Evolutionary conservation across 2,329 filamentous ascomycete genomes (phyloP), one percentile per base, ranked within the genome.

Genomic region (Clarireedia monteithiana): DNA sequence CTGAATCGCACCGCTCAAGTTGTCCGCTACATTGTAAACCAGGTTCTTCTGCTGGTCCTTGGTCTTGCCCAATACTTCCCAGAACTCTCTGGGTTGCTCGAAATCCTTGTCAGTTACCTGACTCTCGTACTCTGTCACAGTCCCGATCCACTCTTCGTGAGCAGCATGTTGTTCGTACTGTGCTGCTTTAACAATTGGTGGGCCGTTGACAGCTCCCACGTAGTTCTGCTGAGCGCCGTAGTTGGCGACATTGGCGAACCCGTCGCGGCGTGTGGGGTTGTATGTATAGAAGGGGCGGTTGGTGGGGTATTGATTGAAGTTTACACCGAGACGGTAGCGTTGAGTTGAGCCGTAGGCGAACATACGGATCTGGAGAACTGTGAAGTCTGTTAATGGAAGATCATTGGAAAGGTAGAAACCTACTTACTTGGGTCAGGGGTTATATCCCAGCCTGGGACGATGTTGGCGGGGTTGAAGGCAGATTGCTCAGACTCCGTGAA

Each of bases 401-500:
- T 12, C 10, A 1, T 12, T 4, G 30, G 30, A 12, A 3, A 46
- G 3, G 12, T 15, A 27, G 12, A 46, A 46, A 3, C n/a, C 12
- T 14, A 52, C 55, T 24, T 34, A 53, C 55, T 54, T 36, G 84
- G 84, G 62, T 88, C 84, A 59, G 83, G 81, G 2, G 83, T 85
- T 3, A 83, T 79, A 69, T 86, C 83, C 50, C 84, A 81, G 42
- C 84, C 84, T 2, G 84, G 83, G 2, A 81, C 75, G 69, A 86
- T 71, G 66, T 86, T 82, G 1, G 81, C 75, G 30, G 84, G 84
- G 62, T 78, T 82, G 76, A 86, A 88, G 1, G 83, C 81, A 15
- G 80, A 76, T 67, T 87, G 84, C 72, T 88, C 85, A 50, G 87
- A 84, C 63, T 86, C 81, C 53, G 78, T 76, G 59, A 82, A 82